Base-by-base conservation (phyloP, 148 eudicot species). In the Gaultheria prostrata region DNA sequence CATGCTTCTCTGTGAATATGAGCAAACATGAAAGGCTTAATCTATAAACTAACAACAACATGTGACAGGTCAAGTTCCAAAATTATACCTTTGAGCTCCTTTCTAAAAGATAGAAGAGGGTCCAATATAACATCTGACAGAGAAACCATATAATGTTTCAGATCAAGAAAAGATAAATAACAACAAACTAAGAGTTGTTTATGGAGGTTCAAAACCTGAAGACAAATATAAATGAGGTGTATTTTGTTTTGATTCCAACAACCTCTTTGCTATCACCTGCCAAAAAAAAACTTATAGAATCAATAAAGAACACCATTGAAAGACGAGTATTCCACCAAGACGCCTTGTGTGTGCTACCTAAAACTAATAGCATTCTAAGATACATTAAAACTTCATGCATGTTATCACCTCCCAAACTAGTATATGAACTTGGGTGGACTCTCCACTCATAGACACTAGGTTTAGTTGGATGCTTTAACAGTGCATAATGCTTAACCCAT, bases 181-280 rank as follows among this genome's bases (percentile, higher is more conserved):
- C 77, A 70, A 51, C 45, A n/a, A 80, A 69, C 45, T 54, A 56
- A 78, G 33, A 77, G 14, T 75, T 61, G 74, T 59, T 17, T 30
- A 50, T 6, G 24, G 26, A 80, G 63, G 24, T 61, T 56, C 45
- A 77, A 69, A 76, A 94, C 99, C 99, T 92, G 98, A 84, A 28
- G 93, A 91, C 56, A 96, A 83, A 87, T 96, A 96, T 50, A 94
- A 81, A 89, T 96, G 99, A 82, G 99, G 99, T 79, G 85, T 93
- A 85, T 80, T 93, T 87, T 94, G 99, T 86, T 96, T 96, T 72
- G 99, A 96, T 85, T 96, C 99, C 91, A 96, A 87, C 84, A 96
- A 88, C 77, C 98, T 91, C 83, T 80, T 90, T 48, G 98, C 98
- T 88, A 96, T 96, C 86, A 96, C 98, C 98, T 96, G 89, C 83